Evolutionary conservation across 768 basidiomycete species (phyloP), one percentile per base, ranked within the genome.

Genomic region (Lactarius deliciosus): DNA sequence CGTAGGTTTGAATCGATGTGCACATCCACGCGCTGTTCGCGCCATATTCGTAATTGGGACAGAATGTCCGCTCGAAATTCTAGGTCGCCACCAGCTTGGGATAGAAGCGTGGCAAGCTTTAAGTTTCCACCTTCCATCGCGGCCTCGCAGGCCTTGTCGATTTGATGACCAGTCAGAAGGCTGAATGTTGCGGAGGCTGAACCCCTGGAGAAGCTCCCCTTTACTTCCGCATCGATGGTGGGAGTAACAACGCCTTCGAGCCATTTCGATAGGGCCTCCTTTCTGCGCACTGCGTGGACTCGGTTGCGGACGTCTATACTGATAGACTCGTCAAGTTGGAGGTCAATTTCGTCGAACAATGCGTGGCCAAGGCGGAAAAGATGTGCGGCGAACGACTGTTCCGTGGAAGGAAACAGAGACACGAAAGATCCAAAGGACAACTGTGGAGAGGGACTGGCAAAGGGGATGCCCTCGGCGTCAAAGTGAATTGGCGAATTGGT

Each of bases 351-450:
- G 76, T 98, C 97, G 73, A 98, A 99, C 0, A 99, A 80, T 1
- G 92, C 92, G 22, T 83, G 83, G 3, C 92, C 95, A 1, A 98
- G 86, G n/a, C 90, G 88, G 80, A 95, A 98, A 43, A 98, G 76
- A 9, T 82, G 82, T 0, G 94, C 91, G 72, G 94, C 90, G 69
- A 85, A 85, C 0, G 90, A 85, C 8, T 80, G 79, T 71, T 96
- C 91, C 28, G 86, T 85, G 6, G 85, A 76, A 7, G 88, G 82
- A 75, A 94, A 93, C 25, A 92, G 78, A 10, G 84, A 77, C 5
- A 83, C 81, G 73, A 96, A 94, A 7, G 93, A 90, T 5, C 85
- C 81, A 76, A 98, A 98, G 45, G 86, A 82, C 25, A 97, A 83
- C 16, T 81, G 74, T 11, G 81, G 73, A 15, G 85, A 83, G 0